Evolutionary conservation across 164 flowering plant genomes (phyloP), one percentile per base, ranked within the genome.

Genomic region (Vitis cinerea): DNA sequence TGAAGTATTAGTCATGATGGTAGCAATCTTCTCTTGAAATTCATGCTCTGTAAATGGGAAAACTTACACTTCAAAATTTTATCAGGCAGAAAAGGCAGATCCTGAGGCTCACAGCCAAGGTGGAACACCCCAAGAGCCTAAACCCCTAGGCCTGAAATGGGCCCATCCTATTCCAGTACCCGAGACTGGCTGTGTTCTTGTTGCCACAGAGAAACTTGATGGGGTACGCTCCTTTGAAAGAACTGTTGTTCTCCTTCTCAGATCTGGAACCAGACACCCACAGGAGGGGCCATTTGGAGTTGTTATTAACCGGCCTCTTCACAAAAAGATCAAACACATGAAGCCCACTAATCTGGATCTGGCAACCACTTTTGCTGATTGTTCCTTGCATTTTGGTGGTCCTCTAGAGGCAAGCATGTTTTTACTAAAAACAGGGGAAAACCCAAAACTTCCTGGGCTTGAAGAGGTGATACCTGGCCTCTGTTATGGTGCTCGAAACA

Each of bases 181-280:
- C 2, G 97, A 93, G 79, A 76, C 87, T 12, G 99, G 99, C 64
- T 93, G 97, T 63, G 83, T 95, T 53, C 96, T 95, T 60, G 86
- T 95, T 51, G 97, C 99, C 55, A 91, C 97, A 2, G 98, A 93
- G 74, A 90, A 87, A 85, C 96, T 95, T 13, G 99, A 95, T 67
- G 93, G 93, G 5, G 86, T 86, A 56, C 84, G 75, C 27, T 72
- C 81, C 7, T 94, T 94, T 74, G 93, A 88, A 72, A 78, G 85
- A 66, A 86, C 90, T 14, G 94, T 92, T 17, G 86, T 92, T 72
- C 88, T 95, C 49, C 94, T 93, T 52, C 89, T 95, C 56, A 82
- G 91, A 79, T 82, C 92, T 10, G 97, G 97, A 61, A 87, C 86
- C 58, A 81, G 81, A 61, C 85, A 90, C 70, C 93, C 92, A 13